phyloP scores from a whole-genome alignment of 2,329 filamentous ascomycete genomes.

The Arthroderma sp. region DNA sequence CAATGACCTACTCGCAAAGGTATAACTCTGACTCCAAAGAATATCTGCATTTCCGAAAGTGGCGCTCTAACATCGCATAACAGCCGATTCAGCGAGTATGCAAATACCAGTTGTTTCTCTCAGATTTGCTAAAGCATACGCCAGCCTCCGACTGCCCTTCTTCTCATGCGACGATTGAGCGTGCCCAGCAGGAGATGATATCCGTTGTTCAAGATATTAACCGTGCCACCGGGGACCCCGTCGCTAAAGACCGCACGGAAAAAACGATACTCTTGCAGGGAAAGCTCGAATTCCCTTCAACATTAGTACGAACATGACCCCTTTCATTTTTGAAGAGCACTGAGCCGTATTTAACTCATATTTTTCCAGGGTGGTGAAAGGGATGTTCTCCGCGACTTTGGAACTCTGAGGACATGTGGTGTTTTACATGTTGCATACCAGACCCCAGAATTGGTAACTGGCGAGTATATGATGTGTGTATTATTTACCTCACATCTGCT shows the following conservation, averaged over 20 bases:
- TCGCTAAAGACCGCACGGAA: slow-evolving; percentile 56
- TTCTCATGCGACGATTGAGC: slow-evolving; percentile 67
- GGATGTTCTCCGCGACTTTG: slow-evolving; percentile 63
- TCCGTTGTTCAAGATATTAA: slow-evolving; percentile 72
- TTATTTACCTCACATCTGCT: slow-evolving; percentile 73
- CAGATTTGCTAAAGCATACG: slow-evolving; percentile 69
- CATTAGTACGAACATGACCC: slow-evolving; percentile 43
- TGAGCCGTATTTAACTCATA: not conserved
- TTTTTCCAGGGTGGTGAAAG: slow-evolving; percentile 2
- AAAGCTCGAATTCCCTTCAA: slow-evolving; percentile 54
- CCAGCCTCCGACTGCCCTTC: slow-evolving; percentile 74
- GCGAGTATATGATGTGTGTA: slow-evolving; percentile 71
- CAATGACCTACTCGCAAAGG: slow-evolving; percentile 82
- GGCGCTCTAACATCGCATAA: slow-evolving; percentile 1
- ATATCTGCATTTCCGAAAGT: not conserved
- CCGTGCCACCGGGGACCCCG: slow-evolving; percentile 62
- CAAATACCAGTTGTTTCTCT: slow-evolving; percentile 78
- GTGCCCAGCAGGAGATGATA: slow-evolving; percentile 56
- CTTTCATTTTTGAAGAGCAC: not conserved
- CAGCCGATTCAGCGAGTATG: slow-evolving; percentile 87
- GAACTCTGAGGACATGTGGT: slow-evolving; percentile 69
- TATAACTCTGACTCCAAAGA: slow-evolving; percentile 22
- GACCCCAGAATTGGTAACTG: slow-evolving; percentile 51
- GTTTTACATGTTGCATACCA: slow-evolving; percentile 76
- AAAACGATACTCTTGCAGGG: slow-evolving; percentile 79